These are phyloP conservation scores for Colletotrichum sp. DNA, from an alignment of 2,329 filamentous ascomycete species.

Conservation along the genomic window DNA sequence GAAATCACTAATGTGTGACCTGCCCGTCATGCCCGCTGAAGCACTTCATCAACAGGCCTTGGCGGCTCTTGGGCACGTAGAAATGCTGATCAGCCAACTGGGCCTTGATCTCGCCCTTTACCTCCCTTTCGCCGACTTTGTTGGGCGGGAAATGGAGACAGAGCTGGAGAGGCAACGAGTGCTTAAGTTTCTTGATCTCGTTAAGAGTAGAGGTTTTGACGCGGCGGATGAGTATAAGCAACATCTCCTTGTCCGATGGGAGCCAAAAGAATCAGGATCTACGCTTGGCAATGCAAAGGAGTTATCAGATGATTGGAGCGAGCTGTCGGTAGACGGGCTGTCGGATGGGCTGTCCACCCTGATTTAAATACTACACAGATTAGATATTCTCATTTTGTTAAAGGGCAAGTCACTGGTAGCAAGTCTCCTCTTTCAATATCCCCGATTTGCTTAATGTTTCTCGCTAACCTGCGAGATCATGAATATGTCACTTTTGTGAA, in stretches of 20 bases:
- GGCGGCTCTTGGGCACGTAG: neutral
- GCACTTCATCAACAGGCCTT: neutral
- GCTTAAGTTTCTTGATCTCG: neutral
- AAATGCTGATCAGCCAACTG: neutral
- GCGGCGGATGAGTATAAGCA: neutral
- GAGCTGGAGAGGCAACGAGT: neutral
- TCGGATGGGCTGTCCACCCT: neutral
- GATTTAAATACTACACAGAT: accelerated
- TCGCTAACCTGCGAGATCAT: neutral
- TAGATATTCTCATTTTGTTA: neutral
- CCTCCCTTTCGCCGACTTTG: neutral
- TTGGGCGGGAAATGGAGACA: neutral
- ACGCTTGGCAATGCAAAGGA: neutral
- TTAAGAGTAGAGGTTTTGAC: neutral
- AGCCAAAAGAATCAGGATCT: neutral
- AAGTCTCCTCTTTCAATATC: neutral
- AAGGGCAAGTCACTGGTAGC: accelerated
- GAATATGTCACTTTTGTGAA: no score
- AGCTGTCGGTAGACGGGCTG: neutral
- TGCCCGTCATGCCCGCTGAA: neutral
- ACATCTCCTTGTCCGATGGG: neutral
- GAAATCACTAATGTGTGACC: neutral
- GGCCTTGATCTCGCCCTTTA: neutral
- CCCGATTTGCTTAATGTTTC: no score
- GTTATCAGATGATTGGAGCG: neutral